Evolutionary conservation across 805 yeast genomes (phyloP).

Genomic region (Cyberlindnera americana): DNA sequence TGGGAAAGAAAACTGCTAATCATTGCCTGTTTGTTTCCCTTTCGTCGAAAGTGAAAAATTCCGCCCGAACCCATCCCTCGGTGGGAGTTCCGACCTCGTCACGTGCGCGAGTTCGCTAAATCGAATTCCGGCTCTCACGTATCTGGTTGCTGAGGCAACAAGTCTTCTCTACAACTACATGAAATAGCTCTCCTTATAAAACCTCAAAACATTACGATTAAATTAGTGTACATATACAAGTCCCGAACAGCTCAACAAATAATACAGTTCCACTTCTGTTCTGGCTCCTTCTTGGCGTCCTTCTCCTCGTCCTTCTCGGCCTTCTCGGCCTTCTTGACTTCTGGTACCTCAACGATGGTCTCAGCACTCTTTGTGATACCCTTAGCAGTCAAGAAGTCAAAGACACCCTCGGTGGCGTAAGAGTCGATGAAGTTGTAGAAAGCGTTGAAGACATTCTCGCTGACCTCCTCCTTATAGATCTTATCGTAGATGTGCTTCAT

Average conservation of each 20-base stretch:
- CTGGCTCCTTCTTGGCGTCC: not conserved
- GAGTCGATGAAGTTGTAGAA: constrained; percentile 89
- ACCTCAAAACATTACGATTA: too few relatives aligned
- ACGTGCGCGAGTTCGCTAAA: too few relatives aligned
- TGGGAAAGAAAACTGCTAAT: too few relatives aligned
- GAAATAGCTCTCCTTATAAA: too few relatives aligned
- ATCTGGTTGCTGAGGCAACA: too few relatives aligned
- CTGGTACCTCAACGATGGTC: constrained; percentile 7
- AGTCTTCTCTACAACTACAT: too few relatives aligned
- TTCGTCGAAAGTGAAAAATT: constrained; percentile 4
- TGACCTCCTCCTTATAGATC: constrained; percentile 84
- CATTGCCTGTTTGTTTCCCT: too few relatives aligned
- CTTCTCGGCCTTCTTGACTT: constrained; percentile 3
- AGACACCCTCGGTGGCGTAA: constrained; percentile 55
- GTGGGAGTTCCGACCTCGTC: constrained; percentile 2
- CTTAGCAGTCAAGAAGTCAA: constrained; percentile 40
- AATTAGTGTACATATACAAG: too few relatives aligned
- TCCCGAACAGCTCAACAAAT: not conserved
- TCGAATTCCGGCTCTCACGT: too few relatives aligned
- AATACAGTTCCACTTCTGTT: constrained; percentile 1
- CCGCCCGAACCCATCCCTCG: too few relatives aligned
- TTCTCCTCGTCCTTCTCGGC: constrained; percentile 1
- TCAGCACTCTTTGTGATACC: constrained; percentile 32
- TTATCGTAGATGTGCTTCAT: constrained; percentile 86
- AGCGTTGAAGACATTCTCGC: constrained; percentile 84